A percentile compares a stretch with the other conserved stretches of the same genome.
These are phyloP conservation scores for Chlamydomonas reinhardtii DNA, from an alignment of 163 green algal species.

Conservation along the genomic window DNA sequence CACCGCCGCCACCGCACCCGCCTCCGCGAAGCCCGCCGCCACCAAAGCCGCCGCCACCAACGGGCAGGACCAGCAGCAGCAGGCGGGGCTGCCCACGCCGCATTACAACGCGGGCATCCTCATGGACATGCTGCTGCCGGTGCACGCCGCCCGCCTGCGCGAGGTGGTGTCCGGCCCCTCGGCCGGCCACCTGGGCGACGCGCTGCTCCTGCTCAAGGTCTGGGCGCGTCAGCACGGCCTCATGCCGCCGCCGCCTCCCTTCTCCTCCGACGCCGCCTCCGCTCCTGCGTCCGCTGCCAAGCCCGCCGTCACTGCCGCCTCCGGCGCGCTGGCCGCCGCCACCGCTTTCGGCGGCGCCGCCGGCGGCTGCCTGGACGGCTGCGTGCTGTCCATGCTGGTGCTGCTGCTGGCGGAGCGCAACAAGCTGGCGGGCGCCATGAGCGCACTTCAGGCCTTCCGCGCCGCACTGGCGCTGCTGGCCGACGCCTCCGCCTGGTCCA, in stretches of 20 bases:
- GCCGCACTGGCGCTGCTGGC: slow-evolving; percentile 66
- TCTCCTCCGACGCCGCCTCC: background rate
- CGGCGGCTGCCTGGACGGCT: slow-evolving; percentile 67
- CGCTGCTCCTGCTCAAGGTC: slow-evolving; percentile 73
- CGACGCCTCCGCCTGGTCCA: slow-evolving; percentile 48
- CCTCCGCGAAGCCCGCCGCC: no score
- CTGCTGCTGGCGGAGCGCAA: slow-evolving; percentile 62
- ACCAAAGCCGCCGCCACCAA: background rate
- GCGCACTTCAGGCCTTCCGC: slow-evolving; percentile 70
- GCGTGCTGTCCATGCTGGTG: slow-evolving; percentile 70
- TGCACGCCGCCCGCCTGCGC: slow-evolving; percentile 37
- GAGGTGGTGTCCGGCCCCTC: slow-evolving; percentile 8
- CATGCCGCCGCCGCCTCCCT: background rate
- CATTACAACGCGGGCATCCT: slow-evolving; percentile 77
- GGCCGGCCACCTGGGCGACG: slow-evolving; percentile 50
- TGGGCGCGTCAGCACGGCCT: slow-evolving; percentile 64
- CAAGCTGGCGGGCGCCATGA: slow-evolving; percentile 67
- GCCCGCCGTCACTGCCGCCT: background rate
- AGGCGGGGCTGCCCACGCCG: slow-evolving; percentile 67
- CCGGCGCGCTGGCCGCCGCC: background rate
- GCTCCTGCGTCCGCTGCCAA: background rate
- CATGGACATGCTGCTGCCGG: slow-evolving; percentile 68
- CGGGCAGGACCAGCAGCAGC: background rate
- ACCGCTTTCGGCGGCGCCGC: background rate
- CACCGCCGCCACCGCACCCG: no score